Evolutionary conservation across 1,139 yeast genomes (phyloP).

Genomic region (Blastobotrys aristatus): DNA sequence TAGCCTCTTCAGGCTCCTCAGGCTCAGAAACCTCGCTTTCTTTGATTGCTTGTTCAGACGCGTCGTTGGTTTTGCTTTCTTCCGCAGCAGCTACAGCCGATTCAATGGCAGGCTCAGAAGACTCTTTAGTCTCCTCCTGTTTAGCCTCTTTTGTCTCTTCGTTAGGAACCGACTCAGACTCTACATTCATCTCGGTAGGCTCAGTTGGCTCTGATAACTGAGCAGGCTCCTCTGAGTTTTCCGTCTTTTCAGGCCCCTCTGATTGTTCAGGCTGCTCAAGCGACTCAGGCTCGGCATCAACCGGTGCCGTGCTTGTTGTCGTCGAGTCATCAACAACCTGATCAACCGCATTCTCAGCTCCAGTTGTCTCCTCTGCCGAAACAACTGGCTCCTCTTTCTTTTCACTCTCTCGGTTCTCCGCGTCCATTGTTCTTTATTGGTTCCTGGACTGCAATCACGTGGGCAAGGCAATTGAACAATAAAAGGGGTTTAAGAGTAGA

Average conservation of each 20-base stretch:
- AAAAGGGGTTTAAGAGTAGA: no score
- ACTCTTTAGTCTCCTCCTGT: not conserved
- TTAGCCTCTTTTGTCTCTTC: not conserved
- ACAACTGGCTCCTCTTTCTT: not conserved
- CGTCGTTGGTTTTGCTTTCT: no score
- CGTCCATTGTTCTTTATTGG: not conserved
- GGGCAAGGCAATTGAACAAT: no score
- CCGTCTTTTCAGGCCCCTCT: not conserved
- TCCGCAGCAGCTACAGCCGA: no score
- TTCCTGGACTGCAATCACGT: no score
- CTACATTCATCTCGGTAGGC: not conserved
- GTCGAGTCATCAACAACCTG: not conserved
- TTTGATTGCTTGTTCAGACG: no score
- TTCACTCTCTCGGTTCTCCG: conserved; percentile 2
- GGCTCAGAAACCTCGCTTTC: no score
- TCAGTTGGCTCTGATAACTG: not conserved
- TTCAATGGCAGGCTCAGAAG: no score
- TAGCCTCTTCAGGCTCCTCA: not conserved
- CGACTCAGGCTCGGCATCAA: not conserved
- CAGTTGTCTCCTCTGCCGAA: not conserved
- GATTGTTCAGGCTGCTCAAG: not conserved
- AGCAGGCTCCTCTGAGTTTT: not conserved
- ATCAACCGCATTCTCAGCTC: not conserved
- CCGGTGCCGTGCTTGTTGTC: not conserved
- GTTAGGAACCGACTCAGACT: not conserved